phyloP scores from a whole-genome alignment of 2,329 filamentous ascomycete genomes.

The Phoma sp. region DNA sequence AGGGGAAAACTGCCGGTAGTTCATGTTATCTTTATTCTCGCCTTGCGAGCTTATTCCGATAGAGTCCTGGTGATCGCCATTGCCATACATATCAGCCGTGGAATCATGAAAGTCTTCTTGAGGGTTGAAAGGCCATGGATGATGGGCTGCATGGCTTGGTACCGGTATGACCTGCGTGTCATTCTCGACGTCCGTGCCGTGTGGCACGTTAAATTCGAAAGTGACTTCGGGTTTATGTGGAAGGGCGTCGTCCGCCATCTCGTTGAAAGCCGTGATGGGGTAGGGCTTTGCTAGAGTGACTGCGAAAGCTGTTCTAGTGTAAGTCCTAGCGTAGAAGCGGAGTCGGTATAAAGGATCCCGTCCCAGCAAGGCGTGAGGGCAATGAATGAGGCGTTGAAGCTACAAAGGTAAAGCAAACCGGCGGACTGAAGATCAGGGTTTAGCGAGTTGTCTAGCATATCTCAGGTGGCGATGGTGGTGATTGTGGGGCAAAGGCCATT shows the following conservation, averaged over 20 bases:
- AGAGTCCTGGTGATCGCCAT: background rate
- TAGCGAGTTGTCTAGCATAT: background rate
- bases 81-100: background rate
- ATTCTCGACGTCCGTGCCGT: constrained; percentile 8
- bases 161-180: background rate
- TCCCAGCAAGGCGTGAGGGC: background rate
- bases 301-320: background rate
- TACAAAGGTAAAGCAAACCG: background rate
- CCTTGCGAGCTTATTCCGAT: background rate
- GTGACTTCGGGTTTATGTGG: constrained; percentile 1
- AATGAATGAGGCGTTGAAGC: background rate
- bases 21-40: background rate
- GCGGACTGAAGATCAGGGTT: background rate
- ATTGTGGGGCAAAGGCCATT: background rate
- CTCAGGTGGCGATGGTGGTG: background rate
- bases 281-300: background rate
- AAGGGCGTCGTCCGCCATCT: background rate
- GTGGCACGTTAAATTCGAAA: constrained; percentile 22
- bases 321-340: too few species aligned
- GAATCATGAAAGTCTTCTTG: background rate
- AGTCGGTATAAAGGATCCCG: background rate
- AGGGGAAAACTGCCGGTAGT: constrained; percentile 5
- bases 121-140: background rate
- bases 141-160: background rate
- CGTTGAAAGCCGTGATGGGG: background rate